Base-by-base conservation (phyloP, 2,329 filamentous ascomycete genomes). In the Aspergillus versicolor region DNA sequence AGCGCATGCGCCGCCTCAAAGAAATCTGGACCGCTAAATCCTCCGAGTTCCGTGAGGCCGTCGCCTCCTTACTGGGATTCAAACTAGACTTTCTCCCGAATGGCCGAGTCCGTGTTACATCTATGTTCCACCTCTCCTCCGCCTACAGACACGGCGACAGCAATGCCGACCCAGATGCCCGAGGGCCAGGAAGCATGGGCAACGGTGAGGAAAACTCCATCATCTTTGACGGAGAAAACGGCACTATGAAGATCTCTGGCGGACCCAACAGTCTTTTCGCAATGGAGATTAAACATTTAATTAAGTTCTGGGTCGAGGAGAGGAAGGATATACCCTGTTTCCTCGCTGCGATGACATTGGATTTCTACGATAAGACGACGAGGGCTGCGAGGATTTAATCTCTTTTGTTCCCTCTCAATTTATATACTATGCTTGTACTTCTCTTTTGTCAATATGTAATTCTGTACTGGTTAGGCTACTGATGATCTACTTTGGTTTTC, bases 191-290 rank as follows among this genome's bases (percentile, higher is more conserved):
- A 4, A 77, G 73, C 60, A 76, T 77, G 76, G 74, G 75, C 42
- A 74, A 76, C 30, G 76, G 75, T 5, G 78, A 80, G 59, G 80
- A 81, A 61, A 84, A 85, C 60, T 83, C 78, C 5, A 86, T 87
- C 45, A 86, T 96, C 0, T 97, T 97, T 72, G 92, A 96, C 74
- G 92, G 92, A 51, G 92, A 97, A 77, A 87, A 89, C 57, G 94
- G 93, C 7, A 97, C 92, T 1, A 99, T 99, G 94, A 99, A 99
- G 81, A 90, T 99, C 56, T 90, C 88, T 34, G 94, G 94, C 1
- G 94, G 94, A 0, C 90, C 92, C 1, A 84, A 90, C 69, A 95
- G 91, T 70, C 82, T 86, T 12, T 99, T 99, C 75, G 94, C 92
- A 1, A 78, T 84, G 54, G 88, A 92, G 74, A 96, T 99, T 61